phyloP scores from a whole-genome alignment of 1,284 basidiomycete genomes.

The Xerocomus nothofagi region DNA sequence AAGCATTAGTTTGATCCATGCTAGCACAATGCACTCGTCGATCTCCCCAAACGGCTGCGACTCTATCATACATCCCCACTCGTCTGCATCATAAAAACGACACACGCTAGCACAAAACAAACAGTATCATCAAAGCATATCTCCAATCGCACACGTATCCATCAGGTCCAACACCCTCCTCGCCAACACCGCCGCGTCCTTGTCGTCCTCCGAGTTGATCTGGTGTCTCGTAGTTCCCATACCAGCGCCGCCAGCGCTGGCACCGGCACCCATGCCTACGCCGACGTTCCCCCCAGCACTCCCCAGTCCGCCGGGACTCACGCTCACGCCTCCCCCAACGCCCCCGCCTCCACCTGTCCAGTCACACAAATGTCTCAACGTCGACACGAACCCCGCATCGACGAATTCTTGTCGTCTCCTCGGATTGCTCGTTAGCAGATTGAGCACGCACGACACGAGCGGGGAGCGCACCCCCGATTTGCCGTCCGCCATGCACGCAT shows the following conservation, averaged over 20 bases:
- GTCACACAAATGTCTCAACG: constrained; percentile 51
- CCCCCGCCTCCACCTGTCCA: constrained; percentile 36
- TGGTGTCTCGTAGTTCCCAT: constrained; percentile 19
- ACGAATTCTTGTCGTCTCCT: constrained; percentile 38
- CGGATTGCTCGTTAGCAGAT: constrained; percentile 45
- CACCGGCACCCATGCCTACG: constrained; percentile 28
- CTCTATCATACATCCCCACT: too few species aligned
- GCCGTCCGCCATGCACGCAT: constrained; percentile 55
- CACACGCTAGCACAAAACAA: too few species aligned
- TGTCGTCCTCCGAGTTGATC: constrained; percentile 46
- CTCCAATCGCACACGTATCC: constrained; percentile 26
- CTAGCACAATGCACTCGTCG: too few species aligned
- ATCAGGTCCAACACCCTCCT: constrained; percentile 51
- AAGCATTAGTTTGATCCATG: too few species aligned
- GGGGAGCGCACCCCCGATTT: constrained; percentile 59
- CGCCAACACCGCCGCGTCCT: constrained; percentile 56
- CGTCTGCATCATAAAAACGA: too few species aligned
- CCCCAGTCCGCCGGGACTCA: constrained; percentile 34
- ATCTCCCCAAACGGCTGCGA: too few species aligned
- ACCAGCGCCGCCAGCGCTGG: too few species aligned
- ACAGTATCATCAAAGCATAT: constrained; percentile 17
- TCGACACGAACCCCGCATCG: constrained; percentile 46
- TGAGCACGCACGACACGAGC: constrained; percentile 55
- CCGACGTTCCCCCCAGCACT: constrained; percentile 22
- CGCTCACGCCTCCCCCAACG: constrained; percentile 24